Percentiles rank a stretch among this genome's conserved stretches.
Conservation (phyloP, 768 basidiomycete species). For the Lactarius pseudohatsudake region DNA sequence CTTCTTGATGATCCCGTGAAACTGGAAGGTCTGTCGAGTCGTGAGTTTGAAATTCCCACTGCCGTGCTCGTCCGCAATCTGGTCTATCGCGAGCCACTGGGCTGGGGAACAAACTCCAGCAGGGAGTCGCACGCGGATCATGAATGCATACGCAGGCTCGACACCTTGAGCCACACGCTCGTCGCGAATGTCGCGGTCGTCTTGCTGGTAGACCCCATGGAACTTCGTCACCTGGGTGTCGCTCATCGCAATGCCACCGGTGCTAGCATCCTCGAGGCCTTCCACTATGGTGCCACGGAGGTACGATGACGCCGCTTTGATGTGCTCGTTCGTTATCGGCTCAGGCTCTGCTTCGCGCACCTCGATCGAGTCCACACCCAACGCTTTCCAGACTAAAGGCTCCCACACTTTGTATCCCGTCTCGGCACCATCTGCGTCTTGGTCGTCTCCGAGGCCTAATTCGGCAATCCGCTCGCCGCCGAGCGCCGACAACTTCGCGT, state of each 20-base stretch:
- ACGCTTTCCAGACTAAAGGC: slow-evolving; percentile 85
- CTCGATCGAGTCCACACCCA: slow-evolving; percentile 88
- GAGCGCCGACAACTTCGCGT: slow-evolving; percentile 72
- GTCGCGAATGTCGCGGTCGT: slow-evolving; percentile 97
- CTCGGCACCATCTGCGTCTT: slow-evolving; percentile 93
- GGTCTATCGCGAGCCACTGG: slow-evolving; percentile 96
- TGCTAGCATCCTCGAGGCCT: slow-evolving; percentile 80
- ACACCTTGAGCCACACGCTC: slow-evolving; percentile 89
- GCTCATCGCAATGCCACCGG: slow-evolving; percentile 83
- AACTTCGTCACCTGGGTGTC: slow-evolving; percentile 98
- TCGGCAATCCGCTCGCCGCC: slow-evolving; percentile 74
- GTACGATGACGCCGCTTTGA: slow-evolving; percentile 94
- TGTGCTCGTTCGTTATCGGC: slow-evolving; percentile 98
- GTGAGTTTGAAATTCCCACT: slow-evolving; percentile 96
- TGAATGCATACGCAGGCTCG: slow-evolving; percentile 96
- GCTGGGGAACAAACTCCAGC: slow-evolving; percentile 89
- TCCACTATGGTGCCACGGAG: slow-evolving; percentile 94
- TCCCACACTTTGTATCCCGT: slow-evolving; percentile 99
- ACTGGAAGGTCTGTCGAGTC: slow-evolving; percentile 98
- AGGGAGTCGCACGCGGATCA: slow-evolving; percentile 97
- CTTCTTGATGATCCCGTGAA: slow-evolving; percentile 97
- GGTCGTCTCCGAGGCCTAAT: slow-evolving; percentile 92
- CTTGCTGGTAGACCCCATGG: slow-evolving; percentile 95
- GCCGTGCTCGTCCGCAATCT: slow-evolving; percentile 94
- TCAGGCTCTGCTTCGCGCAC: slow-evolving; percentile 93